Base-by-base conservation (phyloP, 2,329 filamentous ascomycete species). In the Ceratocystis huliohia region DNA sequence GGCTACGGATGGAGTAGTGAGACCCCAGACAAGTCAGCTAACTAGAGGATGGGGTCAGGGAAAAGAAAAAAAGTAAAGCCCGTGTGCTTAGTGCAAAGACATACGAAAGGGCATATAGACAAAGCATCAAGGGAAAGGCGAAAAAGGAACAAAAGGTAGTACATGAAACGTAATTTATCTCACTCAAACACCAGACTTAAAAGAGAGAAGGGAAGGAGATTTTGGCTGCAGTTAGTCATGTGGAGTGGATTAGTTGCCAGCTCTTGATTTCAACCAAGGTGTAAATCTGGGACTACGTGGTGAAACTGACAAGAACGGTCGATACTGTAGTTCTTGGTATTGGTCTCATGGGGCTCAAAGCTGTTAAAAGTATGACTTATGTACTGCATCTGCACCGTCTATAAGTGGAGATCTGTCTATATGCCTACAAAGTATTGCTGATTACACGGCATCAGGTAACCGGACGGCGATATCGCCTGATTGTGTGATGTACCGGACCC, bases 401-500 rank as follows among this genome's bases (percentile, higher is more conserved):
- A 17, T 20, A 59, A 59, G 56, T 37, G 15, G 13, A 59, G 56
- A 30, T 37, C 56, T 59, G 56, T 37, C 56, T 59, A 59, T 59
- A 59, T 17, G 28, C 30, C 17, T 20, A 20, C 37, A 28, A 20
- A 25, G 37, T 44, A 28, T 50, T 15, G 30, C 8, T 17, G 57
- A 67, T 82, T 80, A 91, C 77, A 88, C 87, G 69, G 88, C 88
- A 75, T 97, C 93, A n/a, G 93, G 93, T 76, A 97, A 82, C 72
- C 93, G 84, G 68, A 97, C 92, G 30, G 93, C 91, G 74, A 97
- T 97, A 75, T 97, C 93, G 70, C 93, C 93, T 15, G 91, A 96
- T 77, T 97, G 94, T 70, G 93, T 99, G 74, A 99, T 99, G 78
- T 99, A 99, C 73, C 94, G 85, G 30, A 99, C 94, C 94, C 94